Base-by-base conservation (phyloP, 257 asterid genomes). In the Coffea canephora region DNA sequence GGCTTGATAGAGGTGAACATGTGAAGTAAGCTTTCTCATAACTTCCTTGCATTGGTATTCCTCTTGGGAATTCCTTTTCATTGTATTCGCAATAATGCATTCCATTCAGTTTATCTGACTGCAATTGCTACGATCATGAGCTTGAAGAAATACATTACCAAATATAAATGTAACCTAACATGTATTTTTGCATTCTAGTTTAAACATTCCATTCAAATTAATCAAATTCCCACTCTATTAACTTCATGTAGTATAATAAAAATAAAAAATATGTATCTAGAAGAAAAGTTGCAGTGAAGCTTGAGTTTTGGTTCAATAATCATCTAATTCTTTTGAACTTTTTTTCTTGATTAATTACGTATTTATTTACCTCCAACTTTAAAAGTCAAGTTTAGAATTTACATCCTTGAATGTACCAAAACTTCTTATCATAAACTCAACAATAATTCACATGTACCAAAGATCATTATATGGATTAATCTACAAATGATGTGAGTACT, bases 1-100 rank as follows among this genome's bases (percentile, higher is more conserved):
- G 93, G 73, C 27, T 27, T 27, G 27, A 27, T 27, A 49, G 80
- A 34, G 88, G 88, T 12, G 89, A 78, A 43, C 52, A 62, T 8
- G 82, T 55, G 45, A 78, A 77, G 76, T 78, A 72, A 75, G 59
- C 3, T n/a, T 59, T 84, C 19, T 86, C 83, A 18, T 27, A 19
- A 69, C 64, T 81, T 36, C 71, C 74, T 36, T 65, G 81, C 50
- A 76, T 71, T 71, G 45, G 59, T 0, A 45, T 49, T 23, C 77
- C 74, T 27, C 41, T 76, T 0, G 66, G 64, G 12, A 79, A 78
- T 50, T 46, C 78, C 43, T 31, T 36, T 4, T 81, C 65, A 57
- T 36, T 71, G 76, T 65, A 62, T 50, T 79, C 73, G 25, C 65
- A 39, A 12, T 81, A 78, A 1, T 59, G 85, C 74, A 65, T 67